Percentiles rank a stretch among this genome's conserved stretches.
phyloP scores from a whole-genome alignment of 148 eudicot genomes.

The Rhododendron ovatum region DNA sequence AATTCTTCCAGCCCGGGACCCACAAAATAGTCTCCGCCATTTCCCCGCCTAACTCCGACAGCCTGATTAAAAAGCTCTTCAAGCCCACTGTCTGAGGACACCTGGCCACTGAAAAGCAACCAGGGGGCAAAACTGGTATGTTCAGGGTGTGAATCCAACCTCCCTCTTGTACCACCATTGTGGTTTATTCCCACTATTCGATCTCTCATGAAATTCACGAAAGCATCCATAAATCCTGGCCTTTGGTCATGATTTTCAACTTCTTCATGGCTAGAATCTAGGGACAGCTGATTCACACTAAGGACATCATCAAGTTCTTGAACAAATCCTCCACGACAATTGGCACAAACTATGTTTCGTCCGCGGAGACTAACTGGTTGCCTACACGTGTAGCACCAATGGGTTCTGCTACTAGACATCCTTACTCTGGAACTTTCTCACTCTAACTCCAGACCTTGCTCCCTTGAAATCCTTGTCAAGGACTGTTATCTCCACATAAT shows the following conservation, averaged over 20 bases:
- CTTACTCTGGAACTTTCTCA: background rate
- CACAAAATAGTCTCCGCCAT: slow-evolving; percentile 40
- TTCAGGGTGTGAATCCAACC: slow-evolving; percentile 16
- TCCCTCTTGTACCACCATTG: slow-evolving; percentile 12
- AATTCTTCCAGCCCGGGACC: slow-evolving; percentile 53
- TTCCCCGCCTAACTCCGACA: slow-evolving; percentile 36
- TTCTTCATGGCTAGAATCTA: slow-evolving; percentile 1
- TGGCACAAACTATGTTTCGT: slow-evolving; percentile 23
- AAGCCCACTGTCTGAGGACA: slow-evolving; percentile 31
- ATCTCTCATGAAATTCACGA: slow-evolving; percentile 35
- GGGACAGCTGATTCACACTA: slow-evolving; percentile 9
- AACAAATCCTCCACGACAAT: slow-evolving; percentile 39
- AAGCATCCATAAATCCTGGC: slow-evolving; percentile 33
- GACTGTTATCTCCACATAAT: slow-evolving; percentile 5
- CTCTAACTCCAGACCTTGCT: background rate
- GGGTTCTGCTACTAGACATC: slow-evolving; percentile 35
- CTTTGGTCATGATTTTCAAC: slow-evolving; percentile 20
- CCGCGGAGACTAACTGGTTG: slow-evolving; percentile 32
- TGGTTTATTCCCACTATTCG: slow-evolving; percentile 16
- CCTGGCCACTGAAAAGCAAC: slow-evolving; percentile 42
- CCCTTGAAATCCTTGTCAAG: slow-evolving; percentile 1
- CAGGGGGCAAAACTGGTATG: slow-evolving; percentile 25
- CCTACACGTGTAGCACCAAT: slow-evolving; percentile 46
- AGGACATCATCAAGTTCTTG: slow-evolving; percentile 34
- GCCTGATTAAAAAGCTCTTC: slow-evolving; percentile 39